Evolutionary conservation across 75 land plant genomes (phyloP).

Genomic region (Gnetum montanum): DNA sequence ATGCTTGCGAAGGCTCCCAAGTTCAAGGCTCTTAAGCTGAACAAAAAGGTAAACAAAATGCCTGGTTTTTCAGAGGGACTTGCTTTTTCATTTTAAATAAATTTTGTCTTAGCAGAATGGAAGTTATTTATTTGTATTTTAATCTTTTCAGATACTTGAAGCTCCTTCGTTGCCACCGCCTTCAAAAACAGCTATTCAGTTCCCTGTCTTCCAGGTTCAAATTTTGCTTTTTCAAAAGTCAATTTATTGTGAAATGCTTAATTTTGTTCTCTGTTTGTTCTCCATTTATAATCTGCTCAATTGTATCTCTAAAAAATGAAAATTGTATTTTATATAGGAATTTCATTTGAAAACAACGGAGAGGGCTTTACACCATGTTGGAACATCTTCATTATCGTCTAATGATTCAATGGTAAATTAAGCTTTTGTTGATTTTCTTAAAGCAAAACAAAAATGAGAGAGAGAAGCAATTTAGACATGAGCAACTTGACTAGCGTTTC

Average conservation of each 20-base stretch:
- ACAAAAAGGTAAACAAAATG: slow-evolving; percentile 89
- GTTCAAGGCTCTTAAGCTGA: slow-evolving; percentile 67
- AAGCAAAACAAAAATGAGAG: neutral
- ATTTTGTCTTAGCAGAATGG: too few relatives aligned
- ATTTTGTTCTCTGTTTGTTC: too few relatives aligned
- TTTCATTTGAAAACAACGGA: slow-evolving; percentile 84
- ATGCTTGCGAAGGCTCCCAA: slow-evolving; percentile 20
- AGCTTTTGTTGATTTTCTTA: neutral
- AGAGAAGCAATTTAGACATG: neutral
- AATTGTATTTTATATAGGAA: slow-evolving; percentile 37
- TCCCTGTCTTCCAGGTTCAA: slow-evolving; percentile 58
- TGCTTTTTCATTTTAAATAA: neutral
- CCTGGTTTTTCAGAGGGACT: neutral
- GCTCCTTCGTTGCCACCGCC: slow-evolving; percentile 32
- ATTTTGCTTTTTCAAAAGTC: too few relatives aligned
- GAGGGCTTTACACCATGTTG: slow-evolving; percentile 63
- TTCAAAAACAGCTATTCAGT: slow-evolving; percentile 30
- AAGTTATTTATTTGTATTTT: neutral
- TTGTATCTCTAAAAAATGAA: too few relatives aligned
- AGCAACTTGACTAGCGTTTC: too few relatives aligned
- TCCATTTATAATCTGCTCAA: too few relatives aligned
- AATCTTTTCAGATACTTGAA: slow-evolving; percentile 54
- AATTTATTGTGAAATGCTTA: too few relatives aligned
- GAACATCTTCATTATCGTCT: slow-evolving; percentile 23
- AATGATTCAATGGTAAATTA: slow-evolving; percentile 13